Base-by-base conservation (phyloP, 1,284 basidiomycete genomes). In the Trichosporon coremiiforme region DNA sequence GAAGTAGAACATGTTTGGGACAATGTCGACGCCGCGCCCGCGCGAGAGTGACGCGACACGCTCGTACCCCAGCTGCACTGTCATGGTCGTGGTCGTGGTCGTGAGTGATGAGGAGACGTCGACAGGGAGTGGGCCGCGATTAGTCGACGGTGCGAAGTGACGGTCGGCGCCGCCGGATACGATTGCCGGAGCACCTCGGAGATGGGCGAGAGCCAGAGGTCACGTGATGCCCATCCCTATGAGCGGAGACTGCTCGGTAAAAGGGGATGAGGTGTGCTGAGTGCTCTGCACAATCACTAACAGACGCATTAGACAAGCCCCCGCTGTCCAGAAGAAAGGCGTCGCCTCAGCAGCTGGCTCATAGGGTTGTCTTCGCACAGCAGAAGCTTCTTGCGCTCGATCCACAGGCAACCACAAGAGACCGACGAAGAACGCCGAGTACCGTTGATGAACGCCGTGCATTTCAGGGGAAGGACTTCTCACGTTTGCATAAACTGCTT, bases 1-100 rank as follows among this genome's bases (percentile, higher is more conserved):
- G 45, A 67, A 67, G 66, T 67, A 67, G 66, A 67, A 67, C 29
- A 35, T 17, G 22, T 25, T 22, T 29, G 50, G 47, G 20, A 33
- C 33, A 17, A 66, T 35, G 13, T 33, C n/a, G 8, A 66, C 57
- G 6, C 57, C 57, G 29, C 57, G 57, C 8, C 29, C 57, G 5
- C 57, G 57, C 31, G 57, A 31, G 2, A 62, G 57, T 2, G 57
- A 8, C 33, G 29, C 31, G 31, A 62, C 57, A 2, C 57, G 57
- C 57, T 62, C 57, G 57, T 62, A 33, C 9, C 57, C 57, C 13
- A 62, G 57, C 31, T 62, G 57, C 57, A 62, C 57, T 17, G 57
- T 62, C 57, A 62, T 62, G 15, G 57, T 62, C 29, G 57, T 35
- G 53, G 25, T 38, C 36, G 36, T 60, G 12, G 55, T 60, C 29